phyloP scores from a whole-genome alignment of 1,284 basidiomycete species.

The Meira nashicola region DNA sequence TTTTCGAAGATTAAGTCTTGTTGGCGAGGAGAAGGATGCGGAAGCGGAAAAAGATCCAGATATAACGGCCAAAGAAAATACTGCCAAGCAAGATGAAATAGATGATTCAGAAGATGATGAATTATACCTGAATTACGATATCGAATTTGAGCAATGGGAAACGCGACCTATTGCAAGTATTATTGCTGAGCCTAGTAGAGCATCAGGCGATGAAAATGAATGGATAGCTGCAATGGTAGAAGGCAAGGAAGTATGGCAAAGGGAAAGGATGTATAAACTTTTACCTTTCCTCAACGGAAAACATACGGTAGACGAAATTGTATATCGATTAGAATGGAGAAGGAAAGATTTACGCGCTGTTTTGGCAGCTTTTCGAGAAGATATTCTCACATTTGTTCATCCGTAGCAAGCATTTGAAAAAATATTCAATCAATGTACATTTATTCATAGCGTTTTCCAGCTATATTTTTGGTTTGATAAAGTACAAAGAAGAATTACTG shows the following conservation, averaged over 20 bases:
- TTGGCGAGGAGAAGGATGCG: conserved; percentile 12
- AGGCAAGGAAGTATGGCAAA: conserved; percentile 60
- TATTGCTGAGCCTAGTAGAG: conserved; percentile 74
- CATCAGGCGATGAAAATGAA: conserved; percentile 67
- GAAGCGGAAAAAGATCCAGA: background rate
- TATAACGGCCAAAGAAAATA: background rate
- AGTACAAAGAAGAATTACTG: conserved; percentile 8
- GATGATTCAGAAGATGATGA: conserved; percentile 26
- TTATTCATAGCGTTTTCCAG: background rate
- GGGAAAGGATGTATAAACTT: conserved; percentile 29
- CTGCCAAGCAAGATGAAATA: background rate
- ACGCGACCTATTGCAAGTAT: conserved; percentile 51
- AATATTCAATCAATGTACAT: background rate
- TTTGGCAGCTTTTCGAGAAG: conserved; percentile 29
- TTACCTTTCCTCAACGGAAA: conserved; percentile 50
- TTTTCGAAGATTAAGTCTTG: conserved; percentile 12
- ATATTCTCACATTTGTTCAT: conserved; percentile 42
- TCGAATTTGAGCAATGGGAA: conserved; percentile 19
- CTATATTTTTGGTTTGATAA: background rate
- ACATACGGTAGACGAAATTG: conserved; percentile 50
- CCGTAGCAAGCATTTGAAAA: conserved; percentile 19
- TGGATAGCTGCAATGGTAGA: conserved; percentile 80
- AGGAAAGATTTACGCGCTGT: conserved; percentile 27
- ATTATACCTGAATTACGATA: conserved; percentile 31
- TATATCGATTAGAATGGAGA: conserved; percentile 32